Base-by-base conservation (phyloP, 371 early-diverging fungal genomes). In the Dinochytrium kinnereticum region DNA sequence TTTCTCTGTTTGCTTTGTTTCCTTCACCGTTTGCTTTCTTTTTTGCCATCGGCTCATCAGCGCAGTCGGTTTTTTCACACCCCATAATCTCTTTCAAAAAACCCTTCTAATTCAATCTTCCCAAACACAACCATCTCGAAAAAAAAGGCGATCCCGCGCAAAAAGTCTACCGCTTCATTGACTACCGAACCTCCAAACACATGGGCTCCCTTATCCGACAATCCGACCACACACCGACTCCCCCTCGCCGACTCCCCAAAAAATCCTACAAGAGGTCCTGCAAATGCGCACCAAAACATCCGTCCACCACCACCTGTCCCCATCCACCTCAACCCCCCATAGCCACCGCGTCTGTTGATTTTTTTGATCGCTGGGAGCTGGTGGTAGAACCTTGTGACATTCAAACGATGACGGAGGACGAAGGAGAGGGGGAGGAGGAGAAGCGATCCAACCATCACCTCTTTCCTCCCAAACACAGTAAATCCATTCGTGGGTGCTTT, bases 201-300 rank as follows among this genome's bases (percentile, higher is more conserved):
- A 24, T 24, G n/a, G 55, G 55, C 55, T n/a, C 55, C 55, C 55
- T 53, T 26, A 53, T 53, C 55, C 55, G 26, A 5, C 55, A 53
- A 7, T 26, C 55, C 55, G 21, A 44, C 49, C 24, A 13, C 55
- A 13, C 55, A 53, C 13, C 55, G 5, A 53, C 55, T 26, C 55
- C 13, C 26, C 55, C 55, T 5, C 55, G 5, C 26, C 55, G n/a
- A n/a, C 55, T 5, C 55, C 26, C 55, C 17, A 53, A 53, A 5
- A 13, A 53, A 53, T 26, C 13, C 13, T 26, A 53, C 13, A 5
- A 5, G n/a, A 7, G 5, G 5, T 5, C 5, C 55, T 5, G n/a
- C 55, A 13, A 7, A 53, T 26, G n/a, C 26, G 5, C 55, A 53
- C 55, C 5, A 5, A 13, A 13, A 13, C 10, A 53, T 26, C 55